phyloP scores from a whole-genome alignment of 169 alveolate genomes.

The Plasmodium yoelii region DNA sequence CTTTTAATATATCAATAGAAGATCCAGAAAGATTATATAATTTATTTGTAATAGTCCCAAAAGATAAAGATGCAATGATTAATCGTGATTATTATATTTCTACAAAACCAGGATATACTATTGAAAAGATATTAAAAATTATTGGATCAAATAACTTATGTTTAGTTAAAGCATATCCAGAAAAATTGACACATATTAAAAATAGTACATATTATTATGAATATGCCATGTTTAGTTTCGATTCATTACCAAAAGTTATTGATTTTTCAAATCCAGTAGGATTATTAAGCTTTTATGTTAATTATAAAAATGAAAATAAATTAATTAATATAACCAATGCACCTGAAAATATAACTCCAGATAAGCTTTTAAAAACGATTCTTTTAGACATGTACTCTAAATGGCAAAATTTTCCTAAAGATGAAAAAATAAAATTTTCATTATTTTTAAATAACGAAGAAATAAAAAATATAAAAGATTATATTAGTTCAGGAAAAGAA shows the following conservation, averaged over 20 bases:
- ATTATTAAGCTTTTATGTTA: constrained; percentile 47
- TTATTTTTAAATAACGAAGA: constrained; percentile 22
- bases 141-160: constrained; percentile 14
- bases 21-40: constrained; percentile 50
- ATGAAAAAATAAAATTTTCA: constrained; percentile 58
- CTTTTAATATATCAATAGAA: constrained; percentile 62
- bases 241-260: constrained; percentile 43
- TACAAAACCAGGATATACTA: constrained; percentile 61
- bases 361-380: constrained; percentile 30
- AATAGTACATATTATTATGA: constrained; percentile 31
- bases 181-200: constrained; percentile 20
- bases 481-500: constrained; percentile 22
- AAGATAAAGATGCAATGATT: constrained; percentile 11
- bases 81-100: constrained; percentile 29
- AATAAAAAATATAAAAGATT: constrained; percentile 26
- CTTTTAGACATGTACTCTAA: constrained; percentile 43
- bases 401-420: constrained; percentile 59
- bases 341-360: constrained; percentile 61
- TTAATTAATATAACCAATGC: constrained; percentile 52
- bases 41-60: constrained; percentile 52
- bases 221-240: constrained; percentile 27
- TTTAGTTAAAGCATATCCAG: constrained; percentile 68
- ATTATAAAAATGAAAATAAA: constrained; percentile 60
- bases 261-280: constrained; percentile 47
- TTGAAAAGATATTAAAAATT: constrained; percentile 35